phyloP scores from a whole-genome alignment of 257 asterid genomes.

The Lavandula angustifolia region DNA sequence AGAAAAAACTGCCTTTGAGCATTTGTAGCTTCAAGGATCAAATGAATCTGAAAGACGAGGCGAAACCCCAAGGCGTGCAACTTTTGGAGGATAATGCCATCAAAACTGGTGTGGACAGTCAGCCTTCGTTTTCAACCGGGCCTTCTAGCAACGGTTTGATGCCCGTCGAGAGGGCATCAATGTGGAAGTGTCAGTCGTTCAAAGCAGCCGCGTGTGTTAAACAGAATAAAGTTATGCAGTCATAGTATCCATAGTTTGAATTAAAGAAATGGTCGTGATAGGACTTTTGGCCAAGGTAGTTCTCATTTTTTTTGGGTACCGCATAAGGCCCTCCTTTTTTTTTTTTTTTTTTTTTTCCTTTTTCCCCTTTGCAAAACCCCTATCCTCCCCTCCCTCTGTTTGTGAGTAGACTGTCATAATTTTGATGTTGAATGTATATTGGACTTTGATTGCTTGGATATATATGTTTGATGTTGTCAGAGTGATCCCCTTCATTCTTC shows the following conservation, averaged over 20 bases:
- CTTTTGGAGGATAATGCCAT: slow-evolving; percentile 27
- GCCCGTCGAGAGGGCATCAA: slow-evolving; percentile 55
- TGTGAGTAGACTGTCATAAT: slow-evolving; percentile 49
- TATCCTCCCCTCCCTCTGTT: slow-evolving; percentile 26
- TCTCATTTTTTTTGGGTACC: slow-evolving; percentile 37
- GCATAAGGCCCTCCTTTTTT: slow-evolving; percentile 25
- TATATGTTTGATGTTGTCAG: slow-evolving; percentile 35
- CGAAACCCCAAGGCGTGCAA: slow-evolving; percentile 33
- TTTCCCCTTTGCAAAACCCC: no score
- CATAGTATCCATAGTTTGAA: slow-evolving; percentile 44
- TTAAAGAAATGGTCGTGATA: slow-evolving; percentile 38
- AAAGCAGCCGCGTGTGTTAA: slow-evolving; percentile 68
- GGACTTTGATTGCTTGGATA: slow-evolving; percentile 51
- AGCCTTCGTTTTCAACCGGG: slow-evolving; percentile 45
- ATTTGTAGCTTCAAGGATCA: slow-evolving; percentile 77
- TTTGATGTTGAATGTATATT: slow-evolving; percentile 58
- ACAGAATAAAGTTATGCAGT: slow-evolving; percentile 78
- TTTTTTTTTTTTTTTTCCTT: no score
- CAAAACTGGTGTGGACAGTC: slow-evolving; percentile 28
- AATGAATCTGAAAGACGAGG: slow-evolving; percentile 56
- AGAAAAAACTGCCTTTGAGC: slow-evolving; percentile 83
- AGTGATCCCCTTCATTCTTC: no score
- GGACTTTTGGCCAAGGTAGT: slow-evolving; percentile 50
- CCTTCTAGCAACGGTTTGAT: slow-evolving; percentile 42
- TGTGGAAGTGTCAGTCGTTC: slow-evolving; percentile 86